Evolutionary conservation across 106 monocot genomes (phyloP), one percentile per base, ranked within the genome.

Genomic region (Platanthera guangdongensis): DNA sequence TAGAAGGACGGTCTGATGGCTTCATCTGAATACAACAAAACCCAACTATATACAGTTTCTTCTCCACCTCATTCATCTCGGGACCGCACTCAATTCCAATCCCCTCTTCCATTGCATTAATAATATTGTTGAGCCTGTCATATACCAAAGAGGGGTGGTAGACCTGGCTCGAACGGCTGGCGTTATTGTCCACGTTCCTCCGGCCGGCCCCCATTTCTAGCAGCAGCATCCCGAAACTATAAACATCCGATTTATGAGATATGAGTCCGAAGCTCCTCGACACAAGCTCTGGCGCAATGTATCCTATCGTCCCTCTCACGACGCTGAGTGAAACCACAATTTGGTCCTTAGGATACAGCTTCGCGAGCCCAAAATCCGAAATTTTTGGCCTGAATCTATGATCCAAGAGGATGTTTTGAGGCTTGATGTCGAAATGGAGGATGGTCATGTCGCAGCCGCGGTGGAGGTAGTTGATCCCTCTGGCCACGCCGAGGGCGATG

Each of bases 401-500:
- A 39, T 39, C 39, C 39, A 39, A 39, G 39, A 39, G 39, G 39
- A 39, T 39, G 39, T 39, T 39, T 39, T 39, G 39, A 39, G 39
- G 39, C 39, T 39, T 39, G 39, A 39, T 39, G 52, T 80, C 80
- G 9, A 80, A 80, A 62, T 74, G 80, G 10, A 80, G 65, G 51
- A 80, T 80, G 19, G 16, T 73, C 74, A 80, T 74, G 18, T 74
- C 80, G 45, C 80, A 80, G 14, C 80, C 80, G 5, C 65, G 64
- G 39, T 80, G 80, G 10, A 80, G 19, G 64, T 80, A 80, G n/a
- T 80, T 39, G 25, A 80, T 80, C 30, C 80, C 80, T 13, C 16
- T 49, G 11, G 80, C 80, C 15, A 80, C 74, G 8, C 74, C 62
- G 3, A 65, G 3, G 5, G 74, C 74, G 64, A 80, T 74, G 8